Evolutionary conservation across 1,139 yeast species (phyloP), one percentile per base, ranked within the genome.

Genomic region (Zygoascus sp.): DNA sequence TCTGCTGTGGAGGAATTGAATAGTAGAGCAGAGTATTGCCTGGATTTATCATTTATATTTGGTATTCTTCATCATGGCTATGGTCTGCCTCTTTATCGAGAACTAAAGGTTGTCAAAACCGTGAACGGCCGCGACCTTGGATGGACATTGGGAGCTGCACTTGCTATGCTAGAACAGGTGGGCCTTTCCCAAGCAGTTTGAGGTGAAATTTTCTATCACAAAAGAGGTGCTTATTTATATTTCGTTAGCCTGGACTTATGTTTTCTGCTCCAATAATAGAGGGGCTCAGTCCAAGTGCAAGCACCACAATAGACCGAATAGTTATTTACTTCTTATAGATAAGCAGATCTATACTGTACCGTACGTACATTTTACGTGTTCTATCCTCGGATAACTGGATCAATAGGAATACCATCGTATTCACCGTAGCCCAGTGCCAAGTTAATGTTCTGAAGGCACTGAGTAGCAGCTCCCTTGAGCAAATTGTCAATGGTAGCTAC

Each of bases 401-500:
- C 61, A 28, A 57, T 42, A 30, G 97, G 97, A 61, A 94, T 92
- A 59, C 97, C 97, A 51, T 83, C 96, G 64, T 84, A 92, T 69
- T 92, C 98, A 45, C 87, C 90, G 68, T 88, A 92, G 21, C 92
- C 92, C 71, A 85, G 71, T 7, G 88, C 84, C 67, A 92, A 76
- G 68, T 92, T 92, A 65, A 92, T 85, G 72, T 92, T 92, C 70
- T 92, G 99, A 67, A 92, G 70, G 69, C 97, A 92, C 71, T 90
- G 99, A 20, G 99, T 92, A 47, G 97, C 95, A 43, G 99, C 99
- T 55, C 99, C 99, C 74, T 92, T 92, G 62, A 92, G 77, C 63
- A 92, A 74, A 67, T 92, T 92, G 65, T 94, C 99, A 59, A 92
- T 92, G 11, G 97, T 89, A 19, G 96, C 96, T 47, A 90, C 94